A percentile compares a stretch with the other conserved stretches of the same genome.
Evolutionary conservation across 2,329 filamentous ascomycete species (phyloP).

Genomic region (Geosmithia putterillii): DNA sequence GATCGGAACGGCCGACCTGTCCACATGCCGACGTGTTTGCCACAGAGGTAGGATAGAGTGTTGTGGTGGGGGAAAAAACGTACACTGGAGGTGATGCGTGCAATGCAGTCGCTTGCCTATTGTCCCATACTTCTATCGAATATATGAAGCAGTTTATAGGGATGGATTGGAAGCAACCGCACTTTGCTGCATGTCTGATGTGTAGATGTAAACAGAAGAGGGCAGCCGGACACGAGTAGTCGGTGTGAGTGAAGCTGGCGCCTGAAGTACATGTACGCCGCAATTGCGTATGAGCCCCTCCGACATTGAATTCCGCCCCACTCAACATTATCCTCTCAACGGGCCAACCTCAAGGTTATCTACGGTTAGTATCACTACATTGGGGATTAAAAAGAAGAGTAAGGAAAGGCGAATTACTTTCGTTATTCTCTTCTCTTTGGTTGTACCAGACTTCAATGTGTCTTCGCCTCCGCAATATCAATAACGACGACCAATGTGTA

Average conservation of each 20-base stretch:
- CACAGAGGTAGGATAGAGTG: not conserved
- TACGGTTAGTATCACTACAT: not conserved
- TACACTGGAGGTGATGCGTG: not conserved
- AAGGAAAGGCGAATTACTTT: too few species aligned
- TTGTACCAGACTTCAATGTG: too few species aligned
- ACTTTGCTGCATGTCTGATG: not conserved
- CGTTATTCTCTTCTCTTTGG: too few species aligned
- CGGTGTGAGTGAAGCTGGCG: not conserved
- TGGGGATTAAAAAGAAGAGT: too few species aligned
- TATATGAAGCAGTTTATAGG: not conserved
- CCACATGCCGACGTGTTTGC: not conserved
- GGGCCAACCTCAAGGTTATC: not conserved
- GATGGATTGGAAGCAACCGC: not conserved
- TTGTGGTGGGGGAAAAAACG: not conserved
- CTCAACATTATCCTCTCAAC: not conserved
- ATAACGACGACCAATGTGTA: too few species aligned
- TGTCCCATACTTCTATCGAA: not conserved
- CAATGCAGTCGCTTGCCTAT: not conserved
- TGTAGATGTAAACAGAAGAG: not conserved
- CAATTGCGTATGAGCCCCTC: not conserved
- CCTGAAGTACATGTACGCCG: not conserved
- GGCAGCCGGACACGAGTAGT: not conserved
- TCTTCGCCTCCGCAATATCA: too few species aligned
- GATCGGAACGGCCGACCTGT: not conserved
- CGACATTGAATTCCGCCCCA: not conserved